phyloP scores from a whole-genome alignment of 164 flowering plant genomes.

The Echeveria elegans region DNA sequence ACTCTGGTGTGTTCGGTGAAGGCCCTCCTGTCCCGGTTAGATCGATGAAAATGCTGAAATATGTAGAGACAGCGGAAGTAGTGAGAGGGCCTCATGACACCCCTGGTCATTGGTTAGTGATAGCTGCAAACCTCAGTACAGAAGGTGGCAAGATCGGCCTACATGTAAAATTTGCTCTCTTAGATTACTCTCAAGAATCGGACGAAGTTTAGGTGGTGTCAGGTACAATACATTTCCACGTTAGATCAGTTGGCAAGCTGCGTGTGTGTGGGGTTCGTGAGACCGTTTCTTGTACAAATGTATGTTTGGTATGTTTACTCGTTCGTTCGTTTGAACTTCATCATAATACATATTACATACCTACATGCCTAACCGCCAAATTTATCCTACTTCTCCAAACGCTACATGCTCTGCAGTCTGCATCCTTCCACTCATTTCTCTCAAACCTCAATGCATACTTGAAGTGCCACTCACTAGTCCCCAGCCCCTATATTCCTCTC shows the following conservation, averaged over 20 bases:
- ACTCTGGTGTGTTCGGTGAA: slow-evolving; percentile 73
- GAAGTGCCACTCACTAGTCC: no score
- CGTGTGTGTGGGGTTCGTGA: not conserved
- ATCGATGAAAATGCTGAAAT: slow-evolving; percentile 45
- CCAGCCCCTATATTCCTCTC: no score
- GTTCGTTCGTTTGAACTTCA: not conserved
- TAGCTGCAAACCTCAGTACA: slow-evolving; percentile 53
- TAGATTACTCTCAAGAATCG: slow-evolving; percentile 31
- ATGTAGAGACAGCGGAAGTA: slow-evolving; percentile 56
- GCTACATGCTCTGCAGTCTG: no score
- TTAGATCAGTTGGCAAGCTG: not conserved
- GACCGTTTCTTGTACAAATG: not conserved
- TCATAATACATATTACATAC: not conserved
- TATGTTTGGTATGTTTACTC: no score
- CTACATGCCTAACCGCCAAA: not conserved
- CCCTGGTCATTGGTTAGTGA: slow-evolving; percentile 84
- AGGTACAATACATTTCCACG: not conserved
- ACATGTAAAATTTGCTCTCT: slow-evolving; percentile 66
- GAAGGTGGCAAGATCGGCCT: slow-evolving; percentile 69
- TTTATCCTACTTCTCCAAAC: no score
- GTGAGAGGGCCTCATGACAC: slow-evolving; percentile 61
- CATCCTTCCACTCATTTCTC: no score
- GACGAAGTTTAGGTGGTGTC: not conserved
- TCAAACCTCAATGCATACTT: no score
- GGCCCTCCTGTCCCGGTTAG: slow-evolving; percentile 63